A percentile compares a stretch with the other conserved stretches of the same genome.
Conservation (phyloP, 1,284 basidiomycete species). For the Sparassis latifolia region DNA sequence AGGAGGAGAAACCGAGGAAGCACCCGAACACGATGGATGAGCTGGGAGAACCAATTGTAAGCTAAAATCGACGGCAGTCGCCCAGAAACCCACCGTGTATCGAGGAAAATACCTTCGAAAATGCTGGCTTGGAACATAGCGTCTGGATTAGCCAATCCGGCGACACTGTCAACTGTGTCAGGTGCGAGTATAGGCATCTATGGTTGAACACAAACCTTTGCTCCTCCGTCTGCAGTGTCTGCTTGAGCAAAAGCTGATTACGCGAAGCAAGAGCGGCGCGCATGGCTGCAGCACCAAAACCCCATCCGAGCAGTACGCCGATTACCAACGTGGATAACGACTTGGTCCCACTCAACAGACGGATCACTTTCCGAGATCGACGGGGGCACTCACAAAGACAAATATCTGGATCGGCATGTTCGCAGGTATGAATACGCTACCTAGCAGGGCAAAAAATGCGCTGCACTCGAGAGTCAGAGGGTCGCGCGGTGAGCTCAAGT, state of each 20-base stretch:
- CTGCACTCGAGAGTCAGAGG: conserved; percentile 9
- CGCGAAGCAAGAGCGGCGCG: conserved; percentile 55
- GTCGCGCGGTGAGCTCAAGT: neutral
- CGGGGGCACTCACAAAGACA: conserved; percentile 24
- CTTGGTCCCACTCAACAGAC: neutral
- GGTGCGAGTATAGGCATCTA: too few relatives aligned
- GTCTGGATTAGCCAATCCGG: conserved; percentile 41
- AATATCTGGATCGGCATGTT: conserved; percentile 32
- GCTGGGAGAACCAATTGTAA: conserved; percentile 22
- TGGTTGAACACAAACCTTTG: conserved; percentile 23
- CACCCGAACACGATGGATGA: conserved; percentile 57
- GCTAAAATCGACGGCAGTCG: conserved; percentile 5
- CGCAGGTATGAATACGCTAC: conserved; percentile 30
- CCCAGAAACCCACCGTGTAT: conserved; percentile 37
- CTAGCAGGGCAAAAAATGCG: conserved; percentile 30
- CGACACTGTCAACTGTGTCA: conserved; percentile 26
- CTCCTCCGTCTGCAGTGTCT: conserved; percentile 39
- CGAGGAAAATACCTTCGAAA: conserved; percentile 65
- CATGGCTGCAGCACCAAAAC: conserved; percentile 68
- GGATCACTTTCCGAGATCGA: neutral
- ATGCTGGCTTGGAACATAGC: conserved; percentile 43
- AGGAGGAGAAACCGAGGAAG: conserved; percentile 65
- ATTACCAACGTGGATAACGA: conserved; percentile 38
- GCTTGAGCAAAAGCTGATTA: conserved; percentile 41
- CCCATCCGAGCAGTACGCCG: conserved; percentile 72